phyloP scores from a whole-genome alignment of 345 rosid species.

The Bretschneidera sinensis region DNA sequence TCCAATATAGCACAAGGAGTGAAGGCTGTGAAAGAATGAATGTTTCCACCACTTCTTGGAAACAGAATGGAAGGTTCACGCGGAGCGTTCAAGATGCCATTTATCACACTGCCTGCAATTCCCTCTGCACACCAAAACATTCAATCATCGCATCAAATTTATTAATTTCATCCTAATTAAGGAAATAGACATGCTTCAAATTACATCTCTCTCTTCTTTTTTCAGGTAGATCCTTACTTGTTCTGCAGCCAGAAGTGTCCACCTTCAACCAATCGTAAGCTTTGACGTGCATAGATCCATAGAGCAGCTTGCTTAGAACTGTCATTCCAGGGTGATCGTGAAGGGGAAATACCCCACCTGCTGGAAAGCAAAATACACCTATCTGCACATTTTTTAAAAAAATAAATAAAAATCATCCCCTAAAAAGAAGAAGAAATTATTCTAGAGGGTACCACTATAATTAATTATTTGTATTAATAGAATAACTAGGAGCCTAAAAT shows the following conservation, averaged over 20 bases:
- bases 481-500: background rate
- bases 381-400: slow-evolving; percentile 31
- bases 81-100: slow-evolving; percentile 30
- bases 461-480: too few relatives aligned
- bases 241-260: slow-evolving; percentile 12
- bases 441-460: too few relatives aligned
- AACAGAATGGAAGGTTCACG: slow-evolving; percentile 29
- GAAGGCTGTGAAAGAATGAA: slow-evolving; percentile 42
- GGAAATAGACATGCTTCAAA: background rate
- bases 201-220: too few relatives aligned
- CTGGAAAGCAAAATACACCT: slow-evolving; percentile 43
- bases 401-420: background rate
- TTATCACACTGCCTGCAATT: slow-evolving; percentile 28
- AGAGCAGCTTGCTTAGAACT: slow-evolving; percentile 46
- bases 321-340: slow-evolving; percentile 54
- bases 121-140: slow-evolving; percentile 23
- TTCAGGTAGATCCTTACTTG: slow-evolving; percentile 31
- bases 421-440: too few relatives aligned
- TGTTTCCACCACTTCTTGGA: slow-evolving; percentile 49
- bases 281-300: slow-evolving; percentile 38
- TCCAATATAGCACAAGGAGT: slow-evolving; percentile 52
- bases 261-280: slow-evolving; percentile 40
- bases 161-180: too few relatives aligned
- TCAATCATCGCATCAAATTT: too few relatives aligned
- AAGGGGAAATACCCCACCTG: slow-evolving; percentile 33